These are phyloP conservation scores for Microthlaspi erraticum DNA, from an alignment of 345 rosid species.

Conservation along the genomic window DNA sequence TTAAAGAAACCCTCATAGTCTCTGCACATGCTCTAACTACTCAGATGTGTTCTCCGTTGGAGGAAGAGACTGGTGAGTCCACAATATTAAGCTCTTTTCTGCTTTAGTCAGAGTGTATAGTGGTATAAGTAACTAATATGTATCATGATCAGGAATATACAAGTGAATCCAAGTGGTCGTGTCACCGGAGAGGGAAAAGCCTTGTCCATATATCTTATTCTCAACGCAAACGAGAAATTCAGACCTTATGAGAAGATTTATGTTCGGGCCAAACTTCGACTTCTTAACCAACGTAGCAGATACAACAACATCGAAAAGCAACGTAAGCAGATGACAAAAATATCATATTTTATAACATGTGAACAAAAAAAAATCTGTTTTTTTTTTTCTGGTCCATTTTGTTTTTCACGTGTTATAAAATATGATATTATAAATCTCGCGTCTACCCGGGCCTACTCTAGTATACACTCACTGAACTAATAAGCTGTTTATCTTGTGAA, in stretches of 20 bases:
- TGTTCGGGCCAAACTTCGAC: not conserved
- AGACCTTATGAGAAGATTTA: not conserved
- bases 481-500: no score
- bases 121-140: not conserved
- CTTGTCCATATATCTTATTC: not conserved
- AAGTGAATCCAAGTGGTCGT: not conserved
- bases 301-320: not conserved
- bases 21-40: no score
- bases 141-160: not conserved
- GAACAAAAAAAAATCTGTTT: no score
- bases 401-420: no score
- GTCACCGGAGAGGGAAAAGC: not conserved
- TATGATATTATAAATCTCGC: no score
- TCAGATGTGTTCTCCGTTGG: not conserved
- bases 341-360: not conserved
- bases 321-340: slow-evolving; percentile 11
- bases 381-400: no score
- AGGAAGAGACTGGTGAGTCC: slow-evolving; percentile 1
- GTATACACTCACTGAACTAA: no score
- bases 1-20: no score
- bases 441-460: no score
- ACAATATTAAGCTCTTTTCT: no score
- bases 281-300: slow-evolving; percentile 10
- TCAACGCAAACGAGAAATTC: not conserved
- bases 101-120: no score